A percentile compares a stretch with the other conserved stretches of the same genome.
These are phyloP conservation scores for Chaetomidium leptoderma DNA, from an alignment of 495 filamentous ascomycete species.

Conservation along the genomic window DNA sequence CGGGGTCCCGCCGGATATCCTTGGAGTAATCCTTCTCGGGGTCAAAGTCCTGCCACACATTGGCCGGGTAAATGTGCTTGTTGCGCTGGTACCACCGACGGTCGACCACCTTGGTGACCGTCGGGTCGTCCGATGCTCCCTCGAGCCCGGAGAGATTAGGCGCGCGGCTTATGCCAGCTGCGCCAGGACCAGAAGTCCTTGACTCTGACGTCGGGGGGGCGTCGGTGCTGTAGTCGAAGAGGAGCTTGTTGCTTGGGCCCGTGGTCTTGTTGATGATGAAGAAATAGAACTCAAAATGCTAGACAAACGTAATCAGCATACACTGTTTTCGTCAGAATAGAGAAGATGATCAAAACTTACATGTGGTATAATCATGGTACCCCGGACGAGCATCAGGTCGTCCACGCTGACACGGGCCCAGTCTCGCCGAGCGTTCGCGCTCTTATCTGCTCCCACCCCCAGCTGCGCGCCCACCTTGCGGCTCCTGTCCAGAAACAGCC, in stretches of 20 bases:
- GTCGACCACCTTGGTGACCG: slow-evolving; percentile 91
- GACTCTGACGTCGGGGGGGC: slow-evolving; percentile 34
- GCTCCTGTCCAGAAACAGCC: slow-evolving; percentile 87
- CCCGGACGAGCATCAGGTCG: slow-evolving; percentile 89
- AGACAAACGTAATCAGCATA: slow-evolving; percentile 10
- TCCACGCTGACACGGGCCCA: slow-evolving; percentile 96
- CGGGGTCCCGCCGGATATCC: slow-evolving; percentile 74
- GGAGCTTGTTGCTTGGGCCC: slow-evolving; percentile 62
- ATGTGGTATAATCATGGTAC: slow-evolving; percentile 90
- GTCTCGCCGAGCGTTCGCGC: slow-evolving; percentile 63
- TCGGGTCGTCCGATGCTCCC: slow-evolving; percentile 73
- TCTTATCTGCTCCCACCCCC: slow-evolving; percentile 60
- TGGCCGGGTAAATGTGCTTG: slow-evolving; percentile 96
- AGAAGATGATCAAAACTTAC: slow-evolving; percentile 49
- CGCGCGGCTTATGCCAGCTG: slow-evolving; percentile 38
- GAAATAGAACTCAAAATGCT: slow-evolving; percentile 97
- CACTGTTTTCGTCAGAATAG: neutral
- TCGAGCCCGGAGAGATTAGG: slow-evolving; percentile 52
- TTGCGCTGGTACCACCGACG: slow-evolving; percentile 94
- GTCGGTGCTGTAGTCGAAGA: slow-evolving; percentile 71
- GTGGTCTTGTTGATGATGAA: slow-evolving; percentile 83
- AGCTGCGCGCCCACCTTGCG: slow-evolving; percentile 83
- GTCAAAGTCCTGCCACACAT: slow-evolving; percentile 93
- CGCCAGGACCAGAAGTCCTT: neutral
- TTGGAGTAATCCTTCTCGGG: slow-evolving; percentile 78